Evolutionary conservation across 2,329 filamentous ascomycete genomes (phyloP).

Genomic region (Didymosphaeria variabile): DNA sequence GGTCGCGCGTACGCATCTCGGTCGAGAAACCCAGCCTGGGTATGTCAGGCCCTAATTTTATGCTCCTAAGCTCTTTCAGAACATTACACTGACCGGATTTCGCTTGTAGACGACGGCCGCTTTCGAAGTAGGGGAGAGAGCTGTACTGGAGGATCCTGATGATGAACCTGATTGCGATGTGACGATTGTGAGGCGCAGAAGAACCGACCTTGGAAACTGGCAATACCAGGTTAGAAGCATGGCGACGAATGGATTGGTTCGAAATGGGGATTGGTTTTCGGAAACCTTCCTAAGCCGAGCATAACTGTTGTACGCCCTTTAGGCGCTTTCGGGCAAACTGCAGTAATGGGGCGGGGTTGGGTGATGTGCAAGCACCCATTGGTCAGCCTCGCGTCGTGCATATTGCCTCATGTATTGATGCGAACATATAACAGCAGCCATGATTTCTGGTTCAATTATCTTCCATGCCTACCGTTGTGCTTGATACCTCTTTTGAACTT

Average conservation of each 20-base stretch:
- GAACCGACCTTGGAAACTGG: background rate
- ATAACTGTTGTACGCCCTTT: background rate
- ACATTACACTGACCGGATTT: too few relatives aligned
- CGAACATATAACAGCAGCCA: background rate
- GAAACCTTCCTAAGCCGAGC: background rate
- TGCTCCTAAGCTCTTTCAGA: too few relatives aligned
- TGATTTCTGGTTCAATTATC: background rate
- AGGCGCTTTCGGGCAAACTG: background rate
- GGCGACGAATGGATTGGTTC: background rate
- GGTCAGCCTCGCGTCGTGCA: background rate
- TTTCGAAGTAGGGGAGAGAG: constrained; percentile 5
- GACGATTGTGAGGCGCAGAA: background rate
- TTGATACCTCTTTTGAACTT: too few relatives aligned
- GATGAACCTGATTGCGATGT: background rate
- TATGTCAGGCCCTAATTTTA: background rate
- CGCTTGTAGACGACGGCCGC: background rate
- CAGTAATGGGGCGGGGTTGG: background rate
- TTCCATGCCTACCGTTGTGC: too few relatives aligned
- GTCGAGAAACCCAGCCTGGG: background rate
- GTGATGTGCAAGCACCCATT: background rate
- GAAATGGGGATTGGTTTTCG: background rate
- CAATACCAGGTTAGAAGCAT: constrained; percentile 12
- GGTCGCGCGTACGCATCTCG: background rate
- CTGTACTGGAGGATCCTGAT: constrained; percentile 1
- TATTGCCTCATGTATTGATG: background rate